These are phyloP conservation scores for Pseudotulostoma volvatum DNA, from an alignment of 495 filamentous ascomycete species.

Conservation along the genomic window DNA sequence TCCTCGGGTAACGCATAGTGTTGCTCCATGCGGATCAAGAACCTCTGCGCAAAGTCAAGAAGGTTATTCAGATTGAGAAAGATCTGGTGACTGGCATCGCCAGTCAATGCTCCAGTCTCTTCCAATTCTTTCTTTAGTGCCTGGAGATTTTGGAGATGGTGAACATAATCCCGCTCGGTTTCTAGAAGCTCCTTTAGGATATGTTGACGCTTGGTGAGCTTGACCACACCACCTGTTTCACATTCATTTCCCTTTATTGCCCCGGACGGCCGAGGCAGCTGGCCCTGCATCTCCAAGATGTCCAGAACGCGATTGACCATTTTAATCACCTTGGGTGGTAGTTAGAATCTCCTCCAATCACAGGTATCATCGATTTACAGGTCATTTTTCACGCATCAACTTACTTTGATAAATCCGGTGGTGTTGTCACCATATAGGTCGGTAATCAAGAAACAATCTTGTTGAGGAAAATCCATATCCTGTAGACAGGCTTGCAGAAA, in stretches of 20 bases:
- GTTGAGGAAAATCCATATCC: slow-evolving; percentile 57
- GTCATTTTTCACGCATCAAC: slow-evolving; percentile 5
- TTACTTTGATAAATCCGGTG: slow-evolving; percentile 88
- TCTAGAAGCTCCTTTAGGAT: slow-evolving; percentile 80
- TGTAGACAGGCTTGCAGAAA: slow-evolving; percentile 51
- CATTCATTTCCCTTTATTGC: slow-evolving; percentile 30
- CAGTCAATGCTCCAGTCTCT: slow-evolving; percentile 69
- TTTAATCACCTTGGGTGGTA: slow-evolving; percentile 41
- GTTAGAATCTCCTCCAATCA: too few relatives aligned
- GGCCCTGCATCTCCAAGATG: slow-evolving; percentile 55
- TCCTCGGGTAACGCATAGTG: slow-evolving; percentile 67
- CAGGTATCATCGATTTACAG: slow-evolving; percentile 7
- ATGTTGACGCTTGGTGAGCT: slow-evolving; percentile 68
- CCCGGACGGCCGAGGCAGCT: slow-evolving; percentile 40
- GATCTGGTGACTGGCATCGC: slow-evolving; percentile 84
- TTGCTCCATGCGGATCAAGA: slow-evolving; percentile 88
- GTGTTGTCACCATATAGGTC: slow-evolving; percentile 90
- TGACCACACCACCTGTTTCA: slow-evolving; percentile 14
- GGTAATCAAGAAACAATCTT: slow-evolving; percentile 78
- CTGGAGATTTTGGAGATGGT: slow-evolving; percentile 87
- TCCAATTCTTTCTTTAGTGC: slow-evolving; percentile 82
- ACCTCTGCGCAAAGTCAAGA: slow-evolving; percentile 85
- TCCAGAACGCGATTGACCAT: slow-evolving; percentile 84
- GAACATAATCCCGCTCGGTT: slow-evolving; percentile 96
- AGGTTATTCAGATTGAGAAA: slow-evolving; percentile 92